A percentile compares a stretch with the other conserved stretches of the same genome.
These are phyloP conservation scores for Eucalyptus marginata DNA, from an alignment of 345 rosid genomes.

Conservation along the genomic window DNA sequence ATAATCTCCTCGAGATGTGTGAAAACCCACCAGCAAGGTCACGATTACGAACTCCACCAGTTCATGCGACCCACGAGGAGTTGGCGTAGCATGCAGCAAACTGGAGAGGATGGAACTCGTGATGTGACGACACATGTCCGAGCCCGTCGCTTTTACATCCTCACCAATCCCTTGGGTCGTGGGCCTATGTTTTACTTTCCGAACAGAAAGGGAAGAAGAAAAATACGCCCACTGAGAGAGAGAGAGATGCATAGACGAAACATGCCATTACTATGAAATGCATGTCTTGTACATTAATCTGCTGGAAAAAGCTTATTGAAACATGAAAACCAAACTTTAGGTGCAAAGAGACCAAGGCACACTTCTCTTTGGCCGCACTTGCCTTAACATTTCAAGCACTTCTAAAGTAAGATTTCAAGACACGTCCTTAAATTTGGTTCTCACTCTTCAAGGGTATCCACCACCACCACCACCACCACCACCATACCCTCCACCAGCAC, in stretches of 20 bases:
- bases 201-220: not conserved
- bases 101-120: not conserved
- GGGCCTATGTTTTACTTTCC: not conserved
- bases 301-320: not conserved
- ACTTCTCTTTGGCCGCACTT: not conserved
- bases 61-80: not conserved
- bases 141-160: not conserved
- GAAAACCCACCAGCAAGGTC: not conserved
- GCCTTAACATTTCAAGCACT: not conserved
- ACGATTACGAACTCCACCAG: not conserved
- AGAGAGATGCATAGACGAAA: not conserved
- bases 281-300: not conserved
- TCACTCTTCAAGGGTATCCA: conserved; percentile 4
- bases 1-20: not conserved
- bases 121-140: not conserved
- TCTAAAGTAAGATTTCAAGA: not conserved
- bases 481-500: conserved; percentile 16
- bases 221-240: not conserved
- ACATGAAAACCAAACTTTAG: not conserved
- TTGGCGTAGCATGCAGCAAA: not conserved
- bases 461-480: conserved; percentile 16
- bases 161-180: not conserved
- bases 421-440: not conserved
- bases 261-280: not conserved
- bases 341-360: not conserved